These are phyloP conservation scores for Boletus smithii DNA, from an alignment of 1,284 basidiomycete genomes.

Conservation along the genomic window DNA sequence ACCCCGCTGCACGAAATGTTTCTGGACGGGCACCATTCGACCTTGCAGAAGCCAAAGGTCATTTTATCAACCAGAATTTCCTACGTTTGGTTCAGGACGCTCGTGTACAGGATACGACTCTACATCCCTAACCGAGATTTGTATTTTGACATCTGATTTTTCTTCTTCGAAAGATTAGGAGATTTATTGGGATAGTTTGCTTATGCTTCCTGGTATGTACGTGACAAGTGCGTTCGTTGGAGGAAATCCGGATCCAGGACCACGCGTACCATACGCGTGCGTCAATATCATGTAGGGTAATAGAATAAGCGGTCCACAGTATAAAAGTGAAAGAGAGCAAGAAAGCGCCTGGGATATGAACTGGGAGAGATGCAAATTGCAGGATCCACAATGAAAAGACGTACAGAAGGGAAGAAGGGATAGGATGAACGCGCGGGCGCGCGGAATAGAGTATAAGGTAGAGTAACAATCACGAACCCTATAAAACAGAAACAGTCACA, in stretches of 20 bases:
- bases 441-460: conserved; percentile 17
- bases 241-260: conserved; percentile 3
- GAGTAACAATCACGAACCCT: conserved; percentile 7
- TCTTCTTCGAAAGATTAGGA: too few relatives aligned
- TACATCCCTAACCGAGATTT: too few relatives aligned
- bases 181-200: too few relatives aligned
- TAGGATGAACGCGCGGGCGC: conserved; percentile 1
- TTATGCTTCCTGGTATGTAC: conserved; percentile 7
- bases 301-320: conserved; percentile 17
- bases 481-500: conserved; percentile 7
- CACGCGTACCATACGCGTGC: conserved; percentile 6
- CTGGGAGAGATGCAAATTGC: conserved; percentile 1
- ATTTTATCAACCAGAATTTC: too few relatives aligned
- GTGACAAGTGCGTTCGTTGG: not conserved
- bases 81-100: too few relatives aligned
- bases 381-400: not conserved
- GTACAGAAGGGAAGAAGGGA: not conserved
- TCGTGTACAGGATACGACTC: too few relatives aligned
- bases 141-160: too few relatives aligned
- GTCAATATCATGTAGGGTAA: conserved; percentile 16
- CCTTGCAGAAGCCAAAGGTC: too few relatives aligned
- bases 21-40: too few relatives aligned
- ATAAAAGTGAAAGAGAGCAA: conserved; percentile 3
- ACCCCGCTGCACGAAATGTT: too few relatives aligned
- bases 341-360: conserved; percentile 6